Conservation (phyloP, 129 eudicot genomes). For the Centrapalus pauciflorus region DNA sequence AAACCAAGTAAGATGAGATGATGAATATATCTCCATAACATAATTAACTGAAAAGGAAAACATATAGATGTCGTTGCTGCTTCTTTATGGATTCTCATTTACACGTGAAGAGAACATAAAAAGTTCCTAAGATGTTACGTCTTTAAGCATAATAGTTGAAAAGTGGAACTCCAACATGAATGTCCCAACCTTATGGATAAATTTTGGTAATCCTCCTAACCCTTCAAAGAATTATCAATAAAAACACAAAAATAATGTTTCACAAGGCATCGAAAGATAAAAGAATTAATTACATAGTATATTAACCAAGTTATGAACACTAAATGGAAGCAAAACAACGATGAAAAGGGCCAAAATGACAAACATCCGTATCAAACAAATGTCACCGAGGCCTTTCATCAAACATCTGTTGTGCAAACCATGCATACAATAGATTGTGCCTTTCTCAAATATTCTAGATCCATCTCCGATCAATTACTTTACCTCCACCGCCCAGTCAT, state of each 20-base stretch:
- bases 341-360: no score
- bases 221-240: neutral
- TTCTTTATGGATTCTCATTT: neutral
- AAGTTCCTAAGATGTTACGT: neutral
- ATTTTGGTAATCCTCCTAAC: neutral
- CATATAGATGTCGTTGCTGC: neutral
- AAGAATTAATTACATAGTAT: no score
- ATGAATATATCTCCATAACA: neutral
- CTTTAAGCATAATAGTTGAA: neutral
- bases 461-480: constrained; percentile 15
- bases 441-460: constrained; percentile 79
- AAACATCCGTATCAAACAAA: no score
- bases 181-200: neutral
- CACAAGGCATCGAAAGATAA: no score
- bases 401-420: no score
- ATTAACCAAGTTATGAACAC: no score
- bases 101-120: neutral
- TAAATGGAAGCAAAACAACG: no score
- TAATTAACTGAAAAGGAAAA: no score
- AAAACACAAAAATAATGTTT: no score
- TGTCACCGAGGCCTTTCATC: no score
- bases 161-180: neutral
- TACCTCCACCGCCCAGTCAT: constrained; percentile 17
- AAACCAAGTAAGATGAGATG: no score
- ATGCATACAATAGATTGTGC: no score